Base-by-base conservation (phyloP, 306 rosid species). In the Vicia sativa region DNA sequence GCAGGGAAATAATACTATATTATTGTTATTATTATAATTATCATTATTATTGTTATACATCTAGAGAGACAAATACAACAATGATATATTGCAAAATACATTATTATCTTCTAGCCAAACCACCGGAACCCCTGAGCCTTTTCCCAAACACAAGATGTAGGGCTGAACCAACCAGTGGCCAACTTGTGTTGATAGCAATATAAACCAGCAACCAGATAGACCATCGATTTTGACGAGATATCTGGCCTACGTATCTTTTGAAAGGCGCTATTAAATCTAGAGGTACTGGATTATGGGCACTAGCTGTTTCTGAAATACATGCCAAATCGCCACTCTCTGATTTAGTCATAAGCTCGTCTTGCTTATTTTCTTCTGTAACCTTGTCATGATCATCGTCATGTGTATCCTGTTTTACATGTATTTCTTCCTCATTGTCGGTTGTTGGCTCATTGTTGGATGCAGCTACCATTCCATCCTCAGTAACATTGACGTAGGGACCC, bases 161-260 rank as follows among this genome's bases (percentile, higher is more conserved):
- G 34, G 85, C 90, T 48, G 96, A 91, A 79, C 97, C 96, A 18
- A 88, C 81, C 71, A 90, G 61, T 41, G 98, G 98, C 97, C 97
- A 93, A 67, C 90, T 85, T 31, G 97, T 82, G 59, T 75, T 71
- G 19, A 90, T 52, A 57, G 95, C 90, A 76, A 90, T 79, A 77
- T 90, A 90, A 72, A 83, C 82, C 56, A 93, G 90, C 83, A 93
- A 77, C 90, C 96, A 79, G 12, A 78, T 28, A 16, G 99, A 86
- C 83, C 81, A 88, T 70, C 79, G 73, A 66, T 65, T 86, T 60
- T 77, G 83, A 38, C 75, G 84, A 49, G 86, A 78, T 49, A 88
- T 65, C 77, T 58, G 79, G 66, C 86, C 67, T 23, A 85, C 61
- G 73, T 87, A 86, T 55, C 74, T 86, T 76, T 68, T 88, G 38